Percentiles rank a stretch among this genome's conserved stretches.
These are phyloP conservation scores for Mycosarcoma maydis DNA, from an alignment of 1,284 basidiomycete genomes.

Conservation along the genomic window DNA sequence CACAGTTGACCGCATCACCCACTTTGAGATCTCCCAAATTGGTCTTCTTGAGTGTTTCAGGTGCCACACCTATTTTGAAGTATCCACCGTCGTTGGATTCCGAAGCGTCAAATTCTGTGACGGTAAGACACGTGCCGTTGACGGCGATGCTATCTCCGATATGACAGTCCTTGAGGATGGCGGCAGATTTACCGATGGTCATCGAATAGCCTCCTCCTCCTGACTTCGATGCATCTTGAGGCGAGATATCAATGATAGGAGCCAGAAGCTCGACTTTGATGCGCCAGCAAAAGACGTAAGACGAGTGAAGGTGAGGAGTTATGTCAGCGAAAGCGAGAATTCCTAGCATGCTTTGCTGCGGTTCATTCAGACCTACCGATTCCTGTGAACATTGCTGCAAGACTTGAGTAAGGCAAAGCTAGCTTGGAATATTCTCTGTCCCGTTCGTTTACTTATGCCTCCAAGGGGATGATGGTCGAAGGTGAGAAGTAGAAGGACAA, in stretches of 20 bases:
- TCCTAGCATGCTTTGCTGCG: too few relatives aligned
- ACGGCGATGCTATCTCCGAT: slow-evolving; percentile 94
- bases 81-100: slow-evolving; percentile 67
- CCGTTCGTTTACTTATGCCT: too few relatives aligned
- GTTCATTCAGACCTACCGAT: slow-evolving; percentile 43
- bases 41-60: slow-evolving; percentile 89
- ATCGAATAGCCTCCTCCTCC: slow-evolving; percentile 80
- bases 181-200: slow-evolving; percentile 77
- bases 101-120: slow-evolving; percentile 76
- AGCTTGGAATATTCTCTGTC: too few relatives aligned
- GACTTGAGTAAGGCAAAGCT: neutral
- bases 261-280: slow-evolving; percentile 76
- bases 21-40: slow-evolving; percentile 80
- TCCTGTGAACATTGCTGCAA: slow-evolving; percentile 55
- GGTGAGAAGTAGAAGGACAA: neutral
- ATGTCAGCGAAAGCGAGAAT: too few relatives aligned
- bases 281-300: neutral
- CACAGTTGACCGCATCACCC: slow-evolving; percentile 89
- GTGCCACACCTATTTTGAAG: slow-evolving; percentile 94
- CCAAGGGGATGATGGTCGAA: neutral
- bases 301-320: neutral
- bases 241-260: slow-evolving; percentile 73
- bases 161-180: slow-evolving; percentile 88
- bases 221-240: slow-evolving; percentile 71
- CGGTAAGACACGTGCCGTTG: slow-evolving; percentile 84